Evolutionary conservation across 2,329 filamentous ascomycete genomes (phyloP).

Genomic region (Aspergillus fijiensis): DNA sequence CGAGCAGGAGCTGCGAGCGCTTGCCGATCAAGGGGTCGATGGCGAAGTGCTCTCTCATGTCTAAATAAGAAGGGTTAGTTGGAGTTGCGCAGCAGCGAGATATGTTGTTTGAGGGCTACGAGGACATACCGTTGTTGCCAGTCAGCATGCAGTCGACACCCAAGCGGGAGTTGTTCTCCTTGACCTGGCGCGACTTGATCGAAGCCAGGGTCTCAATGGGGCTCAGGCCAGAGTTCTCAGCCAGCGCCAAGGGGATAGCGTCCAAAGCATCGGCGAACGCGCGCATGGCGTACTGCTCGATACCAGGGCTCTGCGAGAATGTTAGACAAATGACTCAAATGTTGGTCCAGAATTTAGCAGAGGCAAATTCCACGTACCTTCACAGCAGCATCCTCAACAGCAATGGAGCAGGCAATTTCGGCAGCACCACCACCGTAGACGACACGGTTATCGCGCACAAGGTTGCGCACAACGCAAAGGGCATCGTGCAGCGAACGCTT

Average conservation of each 20-base stretch:
- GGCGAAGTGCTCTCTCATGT: slow-evolving; percentile 97
- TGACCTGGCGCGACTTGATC: slow-evolving; percentile 95
- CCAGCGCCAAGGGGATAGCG: slow-evolving; percentile 88
- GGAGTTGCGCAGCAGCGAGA: not conserved
- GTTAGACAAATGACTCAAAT: slow-evolving; percentile 3
- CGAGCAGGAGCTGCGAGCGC: slow-evolving; percentile 92
- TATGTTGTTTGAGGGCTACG: no score
- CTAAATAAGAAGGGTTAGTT: slow-evolving; percentile 38
- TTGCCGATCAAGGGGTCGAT: slow-evolving; percentile 98
- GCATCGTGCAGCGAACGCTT: slow-evolving; percentile 97
- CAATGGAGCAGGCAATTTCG: slow-evolving; percentile 94
- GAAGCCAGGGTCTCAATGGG: slow-evolving; percentile 93
- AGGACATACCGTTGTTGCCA: slow-evolving; percentile 71
- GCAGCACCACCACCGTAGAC: slow-evolving; percentile 97
- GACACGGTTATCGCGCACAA: slow-evolving; percentile 93
- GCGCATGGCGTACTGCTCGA: slow-evolving; percentile 98
- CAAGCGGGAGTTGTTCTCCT: slow-evolving; percentile 73
- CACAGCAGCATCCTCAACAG: slow-evolving; percentile 90
- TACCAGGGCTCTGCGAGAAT: slow-evolving; percentile 69
- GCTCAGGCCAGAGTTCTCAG: slow-evolving; percentile 94
- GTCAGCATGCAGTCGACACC: slow-evolving; percentile 98
- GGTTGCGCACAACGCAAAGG: slow-evolving; percentile 93
- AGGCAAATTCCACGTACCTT: slow-evolving; percentile 52
- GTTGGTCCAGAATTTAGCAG: not conserved
- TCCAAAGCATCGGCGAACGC: slow-evolving; percentile 96